Evolutionary conservation across 164 flowering plant genomes (phyloP).

Genomic region (Cinnamomum micranthum): DNA sequence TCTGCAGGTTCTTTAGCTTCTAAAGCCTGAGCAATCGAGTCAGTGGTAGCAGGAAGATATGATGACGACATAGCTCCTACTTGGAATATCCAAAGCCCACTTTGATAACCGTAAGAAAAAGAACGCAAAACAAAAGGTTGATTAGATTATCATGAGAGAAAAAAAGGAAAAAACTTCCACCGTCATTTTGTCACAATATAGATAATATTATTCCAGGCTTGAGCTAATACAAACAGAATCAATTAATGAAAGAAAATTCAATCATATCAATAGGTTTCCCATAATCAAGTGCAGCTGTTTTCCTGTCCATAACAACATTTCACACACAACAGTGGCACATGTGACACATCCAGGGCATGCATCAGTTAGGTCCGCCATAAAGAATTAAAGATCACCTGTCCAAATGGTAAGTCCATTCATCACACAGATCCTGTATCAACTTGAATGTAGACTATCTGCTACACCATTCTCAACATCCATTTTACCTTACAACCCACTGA

Average conservation of each 20-base stretch:
- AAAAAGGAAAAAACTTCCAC: neutral
- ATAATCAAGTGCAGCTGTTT: neutral
- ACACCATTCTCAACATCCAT: neutral
- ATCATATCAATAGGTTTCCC: neutral
- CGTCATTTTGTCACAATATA: neutral
- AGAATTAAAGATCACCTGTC: neutral
- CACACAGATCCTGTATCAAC: neutral
- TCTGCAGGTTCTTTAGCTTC: conserved; percentile 55
- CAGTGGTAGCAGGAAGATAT: conserved; percentile 60
- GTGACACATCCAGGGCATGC: neutral
- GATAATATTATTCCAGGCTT: neutral
- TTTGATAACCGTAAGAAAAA: neutral
- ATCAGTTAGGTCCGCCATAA: neutral
- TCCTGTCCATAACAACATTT: neutral
- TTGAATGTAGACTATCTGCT: neutral
- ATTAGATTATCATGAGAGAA: neutral
- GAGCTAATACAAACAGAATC: neutral
- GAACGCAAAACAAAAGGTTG: neutral
- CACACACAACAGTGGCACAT: neutral
- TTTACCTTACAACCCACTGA: neutral
- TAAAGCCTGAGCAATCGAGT: conserved; percentile 49
- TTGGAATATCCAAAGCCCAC: neutral
- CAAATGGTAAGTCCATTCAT: neutral
- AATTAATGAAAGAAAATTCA: neutral
- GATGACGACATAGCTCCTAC: conserved; percentile 43